Percentiles rank a stretch among this genome's conserved stretches.
Evolutionary conservation across 2,329 filamentous ascomycete genomes (phyloP).

Genomic region (Aspergillus glaucus): DNA sequence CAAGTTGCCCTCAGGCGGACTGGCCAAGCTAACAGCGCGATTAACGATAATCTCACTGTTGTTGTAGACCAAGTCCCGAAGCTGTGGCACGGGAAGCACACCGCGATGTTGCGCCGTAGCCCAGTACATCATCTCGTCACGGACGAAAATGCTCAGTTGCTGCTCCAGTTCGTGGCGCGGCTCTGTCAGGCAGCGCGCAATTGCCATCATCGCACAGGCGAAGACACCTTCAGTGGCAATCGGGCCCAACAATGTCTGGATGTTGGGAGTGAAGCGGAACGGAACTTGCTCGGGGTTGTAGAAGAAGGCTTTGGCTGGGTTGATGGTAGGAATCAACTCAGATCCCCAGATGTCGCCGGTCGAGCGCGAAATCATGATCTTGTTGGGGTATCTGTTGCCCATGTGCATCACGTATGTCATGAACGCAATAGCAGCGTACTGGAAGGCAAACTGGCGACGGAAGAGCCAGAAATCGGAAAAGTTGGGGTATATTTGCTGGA

Average conservation of each 20-base stretch:
- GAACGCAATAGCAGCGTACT: slow-evolving; percentile 89
- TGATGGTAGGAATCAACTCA: slow-evolving; percentile 87
- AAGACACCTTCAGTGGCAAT: slow-evolving; percentile 95
- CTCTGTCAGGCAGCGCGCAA: slow-evolving; percentile 87
- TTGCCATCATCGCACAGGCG: slow-evolving; percentile 90
- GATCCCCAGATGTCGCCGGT: slow-evolving; percentile 95
- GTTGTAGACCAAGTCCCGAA: slow-evolving; percentile 71
- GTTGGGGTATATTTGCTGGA: slow-evolving; percentile 78
- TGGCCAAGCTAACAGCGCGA: slow-evolving; percentile 76
- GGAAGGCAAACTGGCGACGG: slow-evolving; percentile 93
- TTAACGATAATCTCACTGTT: slow-evolving; percentile 93
- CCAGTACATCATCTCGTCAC: slow-evolving; percentile 98
- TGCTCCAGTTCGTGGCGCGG: slow-evolving; percentile 80
- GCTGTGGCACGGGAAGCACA: slow-evolving; percentile 58
- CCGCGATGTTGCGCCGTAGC: slow-evolving; percentile 71
- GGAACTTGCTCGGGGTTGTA: slow-evolving; percentile 93
- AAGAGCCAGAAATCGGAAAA: slow-evolving; percentile 98
- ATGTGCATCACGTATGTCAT: slow-evolving; percentile 99
- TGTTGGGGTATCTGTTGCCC: slow-evolving; percentile 90
- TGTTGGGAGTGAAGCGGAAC: slow-evolving; percentile 92
- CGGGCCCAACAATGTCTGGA: slow-evolving; percentile 93
- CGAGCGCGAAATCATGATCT: slow-evolving; percentile 81
- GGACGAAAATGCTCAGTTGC: slow-evolving; percentile 86
- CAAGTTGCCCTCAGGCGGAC: slow-evolving; percentile 66
- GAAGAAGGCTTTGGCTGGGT: slow-evolving; percentile 76